Base-by-base conservation (phyloP, 352 stramenopile species). In the Pythium inflatum region DNA sequence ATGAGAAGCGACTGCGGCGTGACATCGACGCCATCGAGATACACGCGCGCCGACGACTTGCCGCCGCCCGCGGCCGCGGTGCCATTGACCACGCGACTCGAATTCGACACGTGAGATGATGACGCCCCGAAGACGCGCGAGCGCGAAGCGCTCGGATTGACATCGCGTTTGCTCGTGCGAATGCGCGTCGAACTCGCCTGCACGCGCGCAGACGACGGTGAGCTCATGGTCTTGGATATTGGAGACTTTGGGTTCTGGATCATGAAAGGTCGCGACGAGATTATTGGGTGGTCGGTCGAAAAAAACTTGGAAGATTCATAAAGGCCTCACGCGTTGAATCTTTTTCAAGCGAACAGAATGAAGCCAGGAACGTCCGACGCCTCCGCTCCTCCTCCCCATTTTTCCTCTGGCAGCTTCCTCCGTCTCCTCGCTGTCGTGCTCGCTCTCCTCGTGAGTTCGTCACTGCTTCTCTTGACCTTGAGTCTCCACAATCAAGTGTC, bases 1-100 rank as follows among this genome's bases (percentile, higher is more conserved):
- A 89, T 71, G 0, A 94, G 75, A 30, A 94, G 72, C 31, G 87
- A 94, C 66, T 94, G 87, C 25, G 87, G 86, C 11, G 86, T 94
- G 30, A 92, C 87, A 28, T 94, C 85, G 4, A 72, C 68, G 6
- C 87, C 87, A 27, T 92, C 82, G 27, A 92, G 56, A 64, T 83
- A 94, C 33, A 94, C 83, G 28, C 85, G 83, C 45, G 83, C 78
- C 1, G 81, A 73, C 5, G 79, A 80, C 22, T 79, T 77, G 0
- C 70, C 69, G 41, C 73, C 80, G 1, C 68, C 68, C 22, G 75
- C 68, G 8, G 66, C 71, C 12, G 71, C 75, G 3, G 77, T 82
- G 31, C 80, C 85, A 25, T 85, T 84, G 54, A 94, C 81, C 27
- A 75, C 74, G 36, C 85, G 83, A 65, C 83, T 93, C 56, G 85